Evolutionary conservation across 2,329 filamentous ascomycete species (phyloP).

Genomic region (Endoconidiophora laricicola): DNA sequence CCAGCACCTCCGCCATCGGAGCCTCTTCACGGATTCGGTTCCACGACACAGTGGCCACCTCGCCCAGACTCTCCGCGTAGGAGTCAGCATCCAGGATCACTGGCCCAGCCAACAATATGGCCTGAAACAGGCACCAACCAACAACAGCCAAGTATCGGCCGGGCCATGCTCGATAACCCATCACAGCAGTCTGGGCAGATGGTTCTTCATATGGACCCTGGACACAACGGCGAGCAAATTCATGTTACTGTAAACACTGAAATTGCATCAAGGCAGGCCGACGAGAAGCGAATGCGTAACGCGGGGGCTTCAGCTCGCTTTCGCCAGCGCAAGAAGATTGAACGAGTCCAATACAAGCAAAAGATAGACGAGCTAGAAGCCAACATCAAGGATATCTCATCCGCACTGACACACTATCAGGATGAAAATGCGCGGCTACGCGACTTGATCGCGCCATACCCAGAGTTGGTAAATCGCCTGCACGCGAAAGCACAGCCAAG

Average conservation of each 20-base stretch:
- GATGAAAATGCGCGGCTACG: background rate
- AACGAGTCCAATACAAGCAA: conserved; percentile 64
- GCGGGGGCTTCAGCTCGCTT: conserved; percentile 63
- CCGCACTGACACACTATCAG: background rate
- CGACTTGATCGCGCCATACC: background rate
- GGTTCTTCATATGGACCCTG: background rate
- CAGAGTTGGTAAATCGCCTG: background rate
- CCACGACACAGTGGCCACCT: background rate
- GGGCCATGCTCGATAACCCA: background rate
- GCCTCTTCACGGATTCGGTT: background rate
- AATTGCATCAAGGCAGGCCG: conserved; percentile 56
- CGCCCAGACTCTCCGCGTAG: background rate
- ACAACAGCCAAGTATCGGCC: background rate
- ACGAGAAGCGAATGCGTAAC: conserved; percentile 74
- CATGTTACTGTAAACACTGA: conserved; percentile 8
- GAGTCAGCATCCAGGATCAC: background rate
- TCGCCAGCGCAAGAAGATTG: conserved; percentile 57
- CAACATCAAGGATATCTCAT: background rate
- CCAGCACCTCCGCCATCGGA: too few relatives aligned
- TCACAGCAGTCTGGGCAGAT: background rate
- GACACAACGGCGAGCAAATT: background rate
- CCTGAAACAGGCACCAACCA: background rate
- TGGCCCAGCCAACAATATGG: background rate
- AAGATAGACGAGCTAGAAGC: conserved; percentile 16
- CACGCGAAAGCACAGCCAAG: background rate